Evolutionary conservation across 2,329 filamentous ascomycete genomes (phyloP).

Genomic region (Cladosporium austrohemisphaericum): DNA sequence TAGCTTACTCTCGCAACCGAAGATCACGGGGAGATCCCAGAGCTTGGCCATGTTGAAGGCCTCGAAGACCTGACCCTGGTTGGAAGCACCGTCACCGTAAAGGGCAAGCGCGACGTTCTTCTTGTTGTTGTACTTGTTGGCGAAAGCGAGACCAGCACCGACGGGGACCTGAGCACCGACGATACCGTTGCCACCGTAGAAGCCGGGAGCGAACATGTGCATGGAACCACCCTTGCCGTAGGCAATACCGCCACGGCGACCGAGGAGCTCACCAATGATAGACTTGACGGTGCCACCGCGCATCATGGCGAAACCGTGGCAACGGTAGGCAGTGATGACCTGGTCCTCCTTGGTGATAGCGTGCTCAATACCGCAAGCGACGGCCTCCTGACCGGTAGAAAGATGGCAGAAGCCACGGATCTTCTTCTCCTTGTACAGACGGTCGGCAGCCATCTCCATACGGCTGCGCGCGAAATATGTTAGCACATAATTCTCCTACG

Average conservation of each 20-base stretch:
- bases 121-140: constrained; percentile 87
- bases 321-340: constrained; percentile 96
- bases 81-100: constrained; percentile 83
- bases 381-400: constrained; percentile 95
- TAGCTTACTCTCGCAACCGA: constrained; percentile 90
- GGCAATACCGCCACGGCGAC: constrained; percentile 91
- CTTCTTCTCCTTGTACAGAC: constrained; percentile 99
- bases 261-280: constrained; percentile 93
- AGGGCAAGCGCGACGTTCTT: constrained; percentile 84
- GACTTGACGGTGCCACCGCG: constrained; percentile 84
- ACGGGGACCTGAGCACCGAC: constrained; percentile 98
- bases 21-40: constrained; percentile 92
- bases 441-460: constrained; percentile 99
- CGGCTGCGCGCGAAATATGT: constrained; percentile 57
- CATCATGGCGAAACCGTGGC: constrained; percentile 98
- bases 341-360: constrained; percentile 89
- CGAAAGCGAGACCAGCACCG: constrained; percentile 92
- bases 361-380: constrained; percentile 94
- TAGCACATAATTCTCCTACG: constrained; percentile 28
- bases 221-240: constrained; percentile 99
- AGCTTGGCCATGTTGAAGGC: constrained; percentile 99
- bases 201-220: constrained; percentile 99
- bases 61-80: constrained; percentile 99
- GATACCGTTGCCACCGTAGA: constrained; percentile 98
- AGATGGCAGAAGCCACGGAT: constrained; percentile 99